phyloP scores from a whole-genome alignment of 1,139 yeast species.

The Hyphopichia burtonii region DNA sequence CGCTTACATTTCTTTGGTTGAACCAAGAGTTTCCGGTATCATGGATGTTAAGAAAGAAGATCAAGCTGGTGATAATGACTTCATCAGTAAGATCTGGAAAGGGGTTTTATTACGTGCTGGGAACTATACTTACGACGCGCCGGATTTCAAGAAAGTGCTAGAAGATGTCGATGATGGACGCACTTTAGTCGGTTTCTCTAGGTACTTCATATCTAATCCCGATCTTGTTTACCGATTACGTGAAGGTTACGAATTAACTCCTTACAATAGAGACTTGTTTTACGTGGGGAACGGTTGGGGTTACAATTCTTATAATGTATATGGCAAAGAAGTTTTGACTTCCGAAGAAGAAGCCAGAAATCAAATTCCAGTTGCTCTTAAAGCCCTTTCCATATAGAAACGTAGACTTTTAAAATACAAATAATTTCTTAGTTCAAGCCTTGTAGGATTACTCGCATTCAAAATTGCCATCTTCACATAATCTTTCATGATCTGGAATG shows the following conservation, averaged over 20 bases:
- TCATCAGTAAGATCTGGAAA: slow-evolving; percentile 44
- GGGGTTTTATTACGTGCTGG: slow-evolving; percentile 52
- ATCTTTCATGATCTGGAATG: no score
- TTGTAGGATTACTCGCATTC: no score
- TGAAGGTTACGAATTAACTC: slow-evolving; percentile 40
- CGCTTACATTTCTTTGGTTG: slow-evolving; percentile 56
- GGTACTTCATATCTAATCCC: slow-evolving; percentile 52
- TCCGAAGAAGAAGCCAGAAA: slow-evolving; percentile 15
- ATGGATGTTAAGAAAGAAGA: slow-evolving; percentile 4
- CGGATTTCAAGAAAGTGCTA: slow-evolving; percentile 15
- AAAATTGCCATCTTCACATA: no score
- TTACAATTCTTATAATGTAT: slow-evolving; percentile 22
- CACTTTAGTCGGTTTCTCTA: slow-evolving; percentile 44
- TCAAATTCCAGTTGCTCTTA: not conserved
- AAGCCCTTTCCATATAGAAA: no score
- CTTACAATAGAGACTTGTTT: slow-evolving; percentile 21
- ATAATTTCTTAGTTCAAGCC: no score
- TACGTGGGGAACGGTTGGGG: slow-evolving; percentile 24
- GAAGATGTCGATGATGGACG: slow-evolving; percentile 33
- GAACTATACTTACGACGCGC: slow-evolving; percentile 31
- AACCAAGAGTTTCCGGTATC: slow-evolving; percentile 27
- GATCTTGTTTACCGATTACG: slow-evolving; percentile 49
- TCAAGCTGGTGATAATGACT: slow-evolving; percentile 24
- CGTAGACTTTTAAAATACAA: no score
- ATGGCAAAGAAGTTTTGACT: slow-evolving; percentile 14